phyloP scores from a whole-genome alignment of 228 moss, liverwort and hornwort species.

The Sphagnum magellanicum region DNA sequence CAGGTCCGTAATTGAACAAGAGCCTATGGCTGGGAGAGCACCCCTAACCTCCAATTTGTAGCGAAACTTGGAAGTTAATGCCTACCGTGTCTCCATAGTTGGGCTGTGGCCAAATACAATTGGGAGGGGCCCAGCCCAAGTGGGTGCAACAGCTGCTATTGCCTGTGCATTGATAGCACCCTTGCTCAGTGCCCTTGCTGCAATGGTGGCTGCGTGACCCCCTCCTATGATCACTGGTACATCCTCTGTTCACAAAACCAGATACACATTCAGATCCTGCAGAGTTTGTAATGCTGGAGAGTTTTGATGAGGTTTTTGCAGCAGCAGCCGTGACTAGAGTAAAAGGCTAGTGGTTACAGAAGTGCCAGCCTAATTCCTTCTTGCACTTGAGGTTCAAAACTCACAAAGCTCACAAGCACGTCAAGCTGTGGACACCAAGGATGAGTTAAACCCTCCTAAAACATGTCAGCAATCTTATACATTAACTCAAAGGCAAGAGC shows the following conservation, averaged over 20 bases:
- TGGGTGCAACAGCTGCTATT: conserved; percentile 82
- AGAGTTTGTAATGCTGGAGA: too few relatives aligned
- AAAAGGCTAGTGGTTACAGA: too few relatives aligned
- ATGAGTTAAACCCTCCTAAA: too few relatives aligned
- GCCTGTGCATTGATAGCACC: conserved; percentile 56
- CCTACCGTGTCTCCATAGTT: conserved; percentile 45
- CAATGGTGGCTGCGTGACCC: conserved; percentile 82
- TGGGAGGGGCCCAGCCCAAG: conserved; percentile 92
- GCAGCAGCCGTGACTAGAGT: background rate
- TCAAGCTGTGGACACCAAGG: too few relatives aligned
- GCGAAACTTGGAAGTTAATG: too few relatives aligned
- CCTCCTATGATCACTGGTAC: conserved; percentile 70
- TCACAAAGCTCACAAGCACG: too few relatives aligned
- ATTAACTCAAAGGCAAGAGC: too few relatives aligned
- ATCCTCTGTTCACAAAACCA: conserved; percentile 25
- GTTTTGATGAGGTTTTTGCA: background rate
- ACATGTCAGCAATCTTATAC: too few relatives aligned
- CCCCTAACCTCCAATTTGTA: too few relatives aligned
- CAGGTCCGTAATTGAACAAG: background rate
- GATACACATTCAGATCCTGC: background rate
- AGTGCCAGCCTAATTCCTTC: too few relatives aligned
- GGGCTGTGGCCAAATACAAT: conserved; percentile 84
- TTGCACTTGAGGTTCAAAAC: too few relatives aligned
- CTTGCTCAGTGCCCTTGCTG: conserved; percentile 69
- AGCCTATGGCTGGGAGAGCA: background rate